phyloP scores from a whole-genome alignment of 352 stramenopile species.

The Globisporangium irregulare region DNA sequence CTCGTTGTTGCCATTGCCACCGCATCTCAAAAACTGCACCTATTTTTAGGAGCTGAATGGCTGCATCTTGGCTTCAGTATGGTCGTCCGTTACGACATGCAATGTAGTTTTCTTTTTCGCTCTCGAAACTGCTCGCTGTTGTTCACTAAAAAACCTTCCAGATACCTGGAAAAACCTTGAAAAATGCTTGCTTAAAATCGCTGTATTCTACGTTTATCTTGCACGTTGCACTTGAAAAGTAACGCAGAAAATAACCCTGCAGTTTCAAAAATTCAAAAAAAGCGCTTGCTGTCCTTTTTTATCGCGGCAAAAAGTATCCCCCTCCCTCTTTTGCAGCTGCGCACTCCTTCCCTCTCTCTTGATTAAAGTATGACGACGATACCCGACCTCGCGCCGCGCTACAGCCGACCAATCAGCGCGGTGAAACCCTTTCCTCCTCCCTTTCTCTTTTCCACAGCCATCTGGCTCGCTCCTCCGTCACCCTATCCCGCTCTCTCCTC shows the following conservation, averaged over 20 bases:
- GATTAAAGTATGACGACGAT: neutral
- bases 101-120: slow-evolving; percentile 4
- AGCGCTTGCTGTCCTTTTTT: slow-evolving; percentile 10
- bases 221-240: slow-evolving; percentile 5
- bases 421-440: slow-evolving; percentile 5
- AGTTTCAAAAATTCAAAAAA: slow-evolving; percentile 48
- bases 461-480: neutral
- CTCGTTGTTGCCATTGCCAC: neutral
- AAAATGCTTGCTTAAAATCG: too few species aligned
- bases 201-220: neutral
- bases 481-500: neutral
- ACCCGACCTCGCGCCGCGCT: neutral
- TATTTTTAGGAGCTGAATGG: neutral
- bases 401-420: slow-evolving; percentile 10
- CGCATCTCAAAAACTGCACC: neutral
- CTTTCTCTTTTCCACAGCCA: slow-evolving; percentile 12
- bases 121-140: neutral
- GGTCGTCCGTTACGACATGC: slow-evolving; percentile 2
- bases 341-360: neutral
- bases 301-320: slow-evolving; percentile 1
- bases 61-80: slow-evolving; percentile 11
- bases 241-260: slow-evolving; percentile 1
- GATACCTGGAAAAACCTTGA: neutral
- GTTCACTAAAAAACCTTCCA: neutral
- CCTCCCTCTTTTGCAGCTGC: slow-evolving; percentile 1